Evolutionary conservation across 257 asterid genomes (phyloP).

Genomic region (Asclepias syriaca): DNA sequence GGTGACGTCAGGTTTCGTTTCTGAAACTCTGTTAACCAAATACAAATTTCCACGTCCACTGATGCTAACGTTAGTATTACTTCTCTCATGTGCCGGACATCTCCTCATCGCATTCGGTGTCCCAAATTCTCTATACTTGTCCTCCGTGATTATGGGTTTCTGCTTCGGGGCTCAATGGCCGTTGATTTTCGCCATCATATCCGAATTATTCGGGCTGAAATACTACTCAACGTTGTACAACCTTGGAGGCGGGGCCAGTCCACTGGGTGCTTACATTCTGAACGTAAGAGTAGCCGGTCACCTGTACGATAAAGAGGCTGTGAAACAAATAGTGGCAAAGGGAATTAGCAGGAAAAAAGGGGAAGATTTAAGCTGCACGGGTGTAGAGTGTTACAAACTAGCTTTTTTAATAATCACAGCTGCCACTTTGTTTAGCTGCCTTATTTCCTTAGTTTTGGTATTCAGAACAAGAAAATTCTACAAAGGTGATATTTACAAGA

Average conservation of each 20-base stretch:
- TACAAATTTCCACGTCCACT: slow-evolving; percentile 44
- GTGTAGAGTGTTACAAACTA: slow-evolving; percentile 41
- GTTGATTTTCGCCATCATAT: slow-evolving; percentile 38
- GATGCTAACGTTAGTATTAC: slow-evolving; percentile 36
- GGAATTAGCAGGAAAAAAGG: slow-evolving; percentile 32
- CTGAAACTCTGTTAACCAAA: slow-evolving; percentile 30
- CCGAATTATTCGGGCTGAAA: slow-evolving; percentile 42
- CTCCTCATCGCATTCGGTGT: slow-evolving; percentile 41
- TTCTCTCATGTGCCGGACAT: slow-evolving; percentile 38
- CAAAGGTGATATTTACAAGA: slow-evolving; percentile 50
- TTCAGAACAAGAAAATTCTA: slow-evolving; percentile 53
- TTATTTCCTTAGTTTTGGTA: slow-evolving; percentile 33
- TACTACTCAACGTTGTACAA: slow-evolving; percentile 48
- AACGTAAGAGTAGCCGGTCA: slow-evolving; percentile 46
- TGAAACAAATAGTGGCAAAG: slow-evolving; percentile 35
- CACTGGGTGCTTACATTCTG: slow-evolving; percentile 44
- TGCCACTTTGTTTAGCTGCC: slow-evolving; percentile 35
- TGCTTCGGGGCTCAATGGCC: slow-evolving; percentile 59
- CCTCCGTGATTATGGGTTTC: slow-evolving; percentile 42
- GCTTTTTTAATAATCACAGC: slow-evolving; percentile 44
- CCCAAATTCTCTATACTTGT: slow-evolving; percentile 34
- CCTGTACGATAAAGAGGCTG: slow-evolving; percentile 45
- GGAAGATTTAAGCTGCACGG: slow-evolving; percentile 36
- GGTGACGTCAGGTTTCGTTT: slow-evolving; percentile 36
- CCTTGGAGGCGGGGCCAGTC: slow-evolving; percentile 56